A percentile compares a stretch with the other conserved stretches of the same genome.
These are phyloP conservation scores for Calocera viscosa DNA, from an alignment of 768 basidiomycete species.

Conservation along the genomic window DNA sequence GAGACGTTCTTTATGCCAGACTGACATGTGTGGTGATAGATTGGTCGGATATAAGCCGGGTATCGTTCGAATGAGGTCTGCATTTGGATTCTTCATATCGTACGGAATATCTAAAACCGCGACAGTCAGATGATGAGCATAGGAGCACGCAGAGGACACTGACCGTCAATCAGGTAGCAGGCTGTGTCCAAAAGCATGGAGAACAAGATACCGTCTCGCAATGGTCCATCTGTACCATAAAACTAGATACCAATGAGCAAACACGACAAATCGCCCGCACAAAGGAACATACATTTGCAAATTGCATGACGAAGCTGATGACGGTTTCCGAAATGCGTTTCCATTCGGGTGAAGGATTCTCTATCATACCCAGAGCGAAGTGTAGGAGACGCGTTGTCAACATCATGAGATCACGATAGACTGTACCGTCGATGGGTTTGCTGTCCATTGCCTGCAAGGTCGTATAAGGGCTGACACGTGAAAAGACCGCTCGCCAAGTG, in stretches of 20 bases:
- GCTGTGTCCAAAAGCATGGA: slow-evolving; percentile 61
- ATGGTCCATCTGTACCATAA: slow-evolving; percentile 14
- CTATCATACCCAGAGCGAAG: slow-evolving; percentile 56
- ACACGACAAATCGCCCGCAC: not conserved
- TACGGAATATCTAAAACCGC: slow-evolving; percentile 43
- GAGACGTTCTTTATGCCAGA: slow-evolving; percentile 46
- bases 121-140: not conserved
- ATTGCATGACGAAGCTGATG: slow-evolving; percentile 34
- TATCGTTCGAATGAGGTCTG: slow-evolving; percentile 56
- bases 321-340: slow-evolving; percentile 38
- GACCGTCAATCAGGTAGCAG: slow-evolving; percentile 62
- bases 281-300: slow-evolving; percentile 39
- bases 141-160: slow-evolving; percentile 15
- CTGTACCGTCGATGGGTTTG: not conserved
- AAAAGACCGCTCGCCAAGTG: not conserved
- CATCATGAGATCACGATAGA: slow-evolving; percentile 28
- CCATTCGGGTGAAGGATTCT: slow-evolving; percentile 41
- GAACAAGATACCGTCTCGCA: slow-evolving; percentile 42
- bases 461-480: not conserved
- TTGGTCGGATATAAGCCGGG: slow-evolving; percentile 40
- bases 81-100: slow-evolving; percentile 41
- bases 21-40: slow-evolving; percentile 44
- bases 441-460: slow-evolving; percentile 3
- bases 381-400: slow-evolving; percentile 57
- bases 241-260: not conserved